Evolutionary conservation across 495 filamentous ascomycete species (phyloP).

Genomic region (Xylaria longipes): DNA sequence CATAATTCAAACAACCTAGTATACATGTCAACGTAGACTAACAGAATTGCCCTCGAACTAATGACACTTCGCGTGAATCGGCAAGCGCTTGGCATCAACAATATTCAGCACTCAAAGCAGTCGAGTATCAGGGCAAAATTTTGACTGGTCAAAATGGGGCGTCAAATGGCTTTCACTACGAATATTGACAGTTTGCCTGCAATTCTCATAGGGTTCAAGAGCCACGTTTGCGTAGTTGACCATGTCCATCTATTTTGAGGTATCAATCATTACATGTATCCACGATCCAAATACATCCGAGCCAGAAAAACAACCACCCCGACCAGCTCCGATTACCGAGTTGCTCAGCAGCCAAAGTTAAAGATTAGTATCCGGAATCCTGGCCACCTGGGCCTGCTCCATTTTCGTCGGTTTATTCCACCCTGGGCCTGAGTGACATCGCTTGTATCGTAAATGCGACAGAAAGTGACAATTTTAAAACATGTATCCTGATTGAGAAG

Average conservation of each 20-base stretch:
- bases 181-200: neutral
- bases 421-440: conserved; percentile 44
- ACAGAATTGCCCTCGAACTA: neutral
- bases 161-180: neutral
- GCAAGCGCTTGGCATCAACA: neutral
- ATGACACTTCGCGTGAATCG: neutral
- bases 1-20: neutral
- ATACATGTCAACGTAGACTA: neutral
- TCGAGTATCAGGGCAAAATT: neutral
- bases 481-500: conserved; percentile 32
- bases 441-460: conserved; percentile 42
- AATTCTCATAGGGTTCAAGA: neutral
- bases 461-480: conserved; percentile 42
- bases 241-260: conserved; percentile 31
- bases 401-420: conserved; percentile 45
- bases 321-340: conserved; percentile 38
- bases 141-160: neutral
- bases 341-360: conserved; percentile 37
- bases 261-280: conserved; percentile 33
- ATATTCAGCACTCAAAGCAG: neutral
- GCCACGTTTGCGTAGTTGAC: conserved; percentile 14
- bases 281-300: conserved; percentile 25
- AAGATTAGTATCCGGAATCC: conserved; percentile 53
- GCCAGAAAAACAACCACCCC: conserved; percentile 24
- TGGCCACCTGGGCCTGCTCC: conserved; percentile 56